Conservation (phyloP, 2,329 filamentous ascomycete species). For the Samsoniella hepiali region DNA sequence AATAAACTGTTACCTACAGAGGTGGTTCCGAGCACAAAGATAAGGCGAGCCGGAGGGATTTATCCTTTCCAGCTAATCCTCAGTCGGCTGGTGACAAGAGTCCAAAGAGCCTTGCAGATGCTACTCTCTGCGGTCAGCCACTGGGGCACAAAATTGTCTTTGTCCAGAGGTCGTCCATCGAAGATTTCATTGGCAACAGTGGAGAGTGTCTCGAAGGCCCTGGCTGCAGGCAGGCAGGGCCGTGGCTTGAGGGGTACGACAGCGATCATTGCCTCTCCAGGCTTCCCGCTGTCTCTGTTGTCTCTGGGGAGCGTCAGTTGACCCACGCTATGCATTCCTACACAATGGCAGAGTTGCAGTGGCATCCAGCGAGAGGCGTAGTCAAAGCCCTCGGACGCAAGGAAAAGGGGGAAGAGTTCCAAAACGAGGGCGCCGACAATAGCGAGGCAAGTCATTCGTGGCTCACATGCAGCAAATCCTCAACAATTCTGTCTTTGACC, state of each 20-base stretch:
- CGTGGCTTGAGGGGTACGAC: neutral
- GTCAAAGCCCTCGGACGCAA: neutral
- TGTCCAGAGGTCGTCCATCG: neutral
- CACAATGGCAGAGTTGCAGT: neutral
- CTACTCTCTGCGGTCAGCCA: neutral
- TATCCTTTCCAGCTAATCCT: neutral
- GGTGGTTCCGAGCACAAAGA: neutral
- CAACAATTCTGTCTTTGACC: no score
- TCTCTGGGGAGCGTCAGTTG: neutral
- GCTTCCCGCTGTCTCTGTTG: conserved; percentile 5
- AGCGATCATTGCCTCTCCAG: conserved; percentile 6
- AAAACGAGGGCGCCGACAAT: no score
- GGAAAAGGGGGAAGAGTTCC: no score
- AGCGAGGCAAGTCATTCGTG: no score
- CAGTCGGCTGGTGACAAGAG: neutral
- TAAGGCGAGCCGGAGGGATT: neutral
- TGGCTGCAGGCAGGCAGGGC: neutral
- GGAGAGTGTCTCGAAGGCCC: conserved; percentile 2
- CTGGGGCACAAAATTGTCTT: neutral
- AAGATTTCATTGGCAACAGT: neutral
- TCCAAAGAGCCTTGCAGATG: neutral
- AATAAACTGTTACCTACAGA: neutral
- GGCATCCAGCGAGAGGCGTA: neutral
- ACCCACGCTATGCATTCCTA: neutral
- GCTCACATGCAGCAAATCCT: no score